Evolutionary conservation across 345 rosid genomes (phyloP), one percentile per base, ranked within the genome.

Genomic region (Eutrema yunnanense): DNA sequence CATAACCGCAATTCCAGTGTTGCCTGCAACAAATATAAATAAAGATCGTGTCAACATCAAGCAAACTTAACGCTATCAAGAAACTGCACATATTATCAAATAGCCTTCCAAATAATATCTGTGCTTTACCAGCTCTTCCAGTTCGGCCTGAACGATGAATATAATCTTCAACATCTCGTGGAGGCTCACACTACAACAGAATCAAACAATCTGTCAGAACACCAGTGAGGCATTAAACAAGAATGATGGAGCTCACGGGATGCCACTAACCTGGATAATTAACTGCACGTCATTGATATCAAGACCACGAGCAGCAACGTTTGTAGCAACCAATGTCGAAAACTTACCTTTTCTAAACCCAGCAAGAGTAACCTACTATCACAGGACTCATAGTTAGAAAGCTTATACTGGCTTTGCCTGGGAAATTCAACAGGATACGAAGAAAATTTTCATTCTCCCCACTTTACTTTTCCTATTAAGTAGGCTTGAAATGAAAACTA

Each of bases 141-240:
- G 99, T 96, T 59, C 98, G 87, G 68, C 99, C 99, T 62, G 99
- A 96, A 53, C 99, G 87, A 83, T 96, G 99, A 19, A 96, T 96
- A 44, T 96, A 96, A 11, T 87, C 97, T 84, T 96, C 98, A 29
- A 92, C 96, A 53, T 92, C 99, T 50, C 94, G 97, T 7, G 99
- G 99, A 49, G 99, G 98, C 82, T 92, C 98, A 78, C 96, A 90
- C 99, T 96, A 60, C 22, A 82, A 70, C 13, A 73, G 11, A 60
- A 60, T 10, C 50, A 52, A 60, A 68, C 26, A 16, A 3, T 9
- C 10, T 12, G 41, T 80, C 5, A 79, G 68, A 47, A 47, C 8
- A 19, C 32, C 7, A 41, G 41, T 14, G 6, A n/a, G 13, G 6
- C 37, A 41, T 71, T 16, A 8, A 48, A 11, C 26, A 19, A 65